Base-by-base conservation (phyloP, 345 rosid genomes). In the Eucalyptus curtisii region DNA sequence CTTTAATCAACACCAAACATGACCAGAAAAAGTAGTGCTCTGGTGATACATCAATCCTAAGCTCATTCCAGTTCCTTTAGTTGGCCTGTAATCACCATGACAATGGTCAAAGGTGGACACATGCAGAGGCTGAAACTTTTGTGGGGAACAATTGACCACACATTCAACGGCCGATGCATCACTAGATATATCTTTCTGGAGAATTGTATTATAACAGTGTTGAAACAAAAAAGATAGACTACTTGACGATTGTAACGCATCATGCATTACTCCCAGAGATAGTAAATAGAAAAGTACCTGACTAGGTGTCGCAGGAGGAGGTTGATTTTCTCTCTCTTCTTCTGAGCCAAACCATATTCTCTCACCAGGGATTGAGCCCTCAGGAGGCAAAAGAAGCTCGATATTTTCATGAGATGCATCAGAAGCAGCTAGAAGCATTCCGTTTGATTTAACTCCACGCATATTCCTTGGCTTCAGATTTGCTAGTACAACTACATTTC, bases 371-470 rank as follows among this genome's bases (percentile, higher is more conserved):
- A 94, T 48, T 6, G 99, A 93, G 14, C 90, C 95, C 45, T 94
- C 89, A 25, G 98, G 99, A 49, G 98, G 99, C 71, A 93, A 92
- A 66, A 96, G 94, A 91, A 93, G 97, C 94, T 97, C 98, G 42
- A 96, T 95, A 88, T 93, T 95, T 88, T 96, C 94, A 90, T 96
- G 99, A 45, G 97, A 89, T 4, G 93, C 92, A 90, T 96, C 98
- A 14, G 99, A 96, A 52, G 99, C 99, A 92, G 97, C 96, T 90
- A 96, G 89, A 50, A 97, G 95, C 99, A 96, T 97, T 44, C 99
- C 99, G 88, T 57, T 92, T 27, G 99, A 97, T 93, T 97, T 96
- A 3, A 97, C 96, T 45, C 99, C 99, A 47, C 98, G 96, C 99
- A 97, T 97, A 89, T 95, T 97, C 91, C 99, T 93, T 4, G 99